Conservation (phyloP, 164 flowering plant genomes). For the Liquidambar formosana region DNA sequence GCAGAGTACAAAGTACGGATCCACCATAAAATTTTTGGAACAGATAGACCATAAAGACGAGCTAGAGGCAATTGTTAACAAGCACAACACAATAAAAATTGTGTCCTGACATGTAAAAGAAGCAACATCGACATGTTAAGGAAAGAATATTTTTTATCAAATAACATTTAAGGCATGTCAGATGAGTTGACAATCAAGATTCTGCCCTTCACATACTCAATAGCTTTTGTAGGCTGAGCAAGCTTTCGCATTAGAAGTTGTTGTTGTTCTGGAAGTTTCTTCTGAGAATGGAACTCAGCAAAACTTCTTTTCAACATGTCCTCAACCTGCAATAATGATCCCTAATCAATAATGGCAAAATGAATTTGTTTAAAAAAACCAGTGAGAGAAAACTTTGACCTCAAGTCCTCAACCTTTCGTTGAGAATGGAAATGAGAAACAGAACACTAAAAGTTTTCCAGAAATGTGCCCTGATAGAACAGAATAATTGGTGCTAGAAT, state of each 20-base stretch:
- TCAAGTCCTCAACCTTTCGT: too few relatives aligned
- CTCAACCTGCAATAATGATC: constrained; percentile 66
- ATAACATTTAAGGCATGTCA: background rate
- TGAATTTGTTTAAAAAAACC: background rate
- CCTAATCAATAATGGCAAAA: background rate
- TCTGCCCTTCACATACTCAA: constrained; percentile 51
- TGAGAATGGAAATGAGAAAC: too few relatives aligned
- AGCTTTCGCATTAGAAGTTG: constrained; percentile 78
- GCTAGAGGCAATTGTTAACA: too few relatives aligned
- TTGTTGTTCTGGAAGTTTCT: constrained; percentile 83
- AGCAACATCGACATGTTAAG: background rate
- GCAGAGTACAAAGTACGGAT: background rate
- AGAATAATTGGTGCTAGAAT: background rate
- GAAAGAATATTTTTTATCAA: background rate
- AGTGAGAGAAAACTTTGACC: too few relatives aligned
- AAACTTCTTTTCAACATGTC: constrained; percentile 99
- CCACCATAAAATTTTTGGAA: background rate
- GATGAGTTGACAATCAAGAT: background rate
- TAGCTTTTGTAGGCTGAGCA: constrained; percentile 68
- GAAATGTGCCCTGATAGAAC: background rate
- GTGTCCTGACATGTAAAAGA: background rate
- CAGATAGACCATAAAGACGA: background rate
- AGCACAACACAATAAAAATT: background rate
- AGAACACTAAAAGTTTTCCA: background rate
- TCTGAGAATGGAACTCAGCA: constrained; percentile 98